phyloP scores from a whole-genome alignment of 306 rosid genomes.

The Sindora glabra region DNA sequence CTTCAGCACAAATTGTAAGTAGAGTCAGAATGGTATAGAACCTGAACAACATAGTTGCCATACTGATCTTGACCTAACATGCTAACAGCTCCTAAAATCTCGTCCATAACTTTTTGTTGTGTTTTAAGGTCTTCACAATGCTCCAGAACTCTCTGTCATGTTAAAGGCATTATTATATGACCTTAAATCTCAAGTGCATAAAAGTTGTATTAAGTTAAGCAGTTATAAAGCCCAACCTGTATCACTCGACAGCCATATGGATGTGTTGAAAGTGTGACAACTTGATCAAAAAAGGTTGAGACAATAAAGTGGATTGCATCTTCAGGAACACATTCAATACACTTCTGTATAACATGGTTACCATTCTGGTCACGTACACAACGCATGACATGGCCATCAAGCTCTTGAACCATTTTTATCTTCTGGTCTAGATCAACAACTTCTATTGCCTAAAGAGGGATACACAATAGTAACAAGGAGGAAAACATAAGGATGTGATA shows the following conservation, averaged over 20 bases:
- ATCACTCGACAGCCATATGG: conserved; percentile 97
- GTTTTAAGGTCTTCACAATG: conserved; percentile 47
- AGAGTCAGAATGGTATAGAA: conserved; percentile 12
- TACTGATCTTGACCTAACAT: conserved; percentile 69
- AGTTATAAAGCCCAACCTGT: conserved; percentile 40
- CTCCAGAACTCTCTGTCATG: conserved; percentile 52
- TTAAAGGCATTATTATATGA: neutral
- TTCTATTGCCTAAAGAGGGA: conserved; percentile 92
- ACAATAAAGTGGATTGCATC: conserved; percentile 62
- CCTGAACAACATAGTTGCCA: conserved; percentile 71
- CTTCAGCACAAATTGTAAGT: too few relatives aligned
- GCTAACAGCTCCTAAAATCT: conserved; percentile 65
- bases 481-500: neutral
- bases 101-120: conserved; percentile 56
- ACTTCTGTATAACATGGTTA: conserved; percentile 91
- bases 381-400: conserved; percentile 84
- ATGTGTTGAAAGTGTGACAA: conserved; percentile 84
- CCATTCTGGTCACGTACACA: conserved; percentile 99
- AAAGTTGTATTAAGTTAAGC: neutral
- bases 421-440: conserved; percentile 94
- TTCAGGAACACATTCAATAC: conserved; percentile 83
- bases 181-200: neutral
- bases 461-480: neutral
- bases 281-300: conserved; percentile 85
- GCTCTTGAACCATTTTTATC: conserved; percentile 87